These are phyloP conservation scores for Eucalyptus brandiana DNA, from an alignment of 345 rosid species.

Conservation along the genomic window DNA sequence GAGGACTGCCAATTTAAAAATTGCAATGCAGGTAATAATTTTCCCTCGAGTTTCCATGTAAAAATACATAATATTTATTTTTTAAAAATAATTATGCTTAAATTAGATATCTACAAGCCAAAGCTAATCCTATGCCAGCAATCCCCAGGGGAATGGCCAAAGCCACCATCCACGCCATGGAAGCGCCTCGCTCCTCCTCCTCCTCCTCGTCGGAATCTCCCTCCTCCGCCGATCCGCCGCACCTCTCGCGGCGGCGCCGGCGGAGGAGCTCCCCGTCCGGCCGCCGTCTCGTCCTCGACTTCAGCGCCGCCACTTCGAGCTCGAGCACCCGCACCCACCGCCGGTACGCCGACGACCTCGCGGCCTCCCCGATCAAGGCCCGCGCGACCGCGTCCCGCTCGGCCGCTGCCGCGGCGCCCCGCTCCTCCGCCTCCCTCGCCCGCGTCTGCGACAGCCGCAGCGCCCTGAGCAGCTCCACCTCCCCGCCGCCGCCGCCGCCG, in stretches of 20 bases:
- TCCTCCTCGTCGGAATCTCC: background rate
- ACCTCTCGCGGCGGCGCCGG: background rate
- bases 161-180: conserved; percentile 16
- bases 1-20: background rate
- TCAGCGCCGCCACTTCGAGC: conserved; percentile 17
- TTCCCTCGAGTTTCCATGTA: background rate
- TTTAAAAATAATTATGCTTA: background rate
- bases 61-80: background rate
- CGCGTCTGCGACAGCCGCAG: conserved; percentile 51
- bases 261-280: background rate
- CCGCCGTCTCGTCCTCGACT: background rate
- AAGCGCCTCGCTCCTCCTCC: background rate
- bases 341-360: conserved; percentile 23
- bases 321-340: conserved; percentile 46
- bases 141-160: conserved; percentile 33
- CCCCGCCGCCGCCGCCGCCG: background rate
- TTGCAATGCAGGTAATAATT: background rate
- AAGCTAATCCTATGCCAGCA: conserved; percentile 27
- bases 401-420: conserved; percentile 11
- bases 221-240: background rate
- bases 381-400: conserved; percentile 24
- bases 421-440: conserved; percentile 60
- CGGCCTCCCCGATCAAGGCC: conserved; percentile 24
- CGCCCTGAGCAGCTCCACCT: conserved; percentile 48
- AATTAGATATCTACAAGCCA: background rate